Percentiles rank a stretch among this genome's conserved stretches.
Evolutionary conservation across 2,329 filamentous ascomycete genomes (phyloP).

Genomic region (Orbilia javanica): DNA sequence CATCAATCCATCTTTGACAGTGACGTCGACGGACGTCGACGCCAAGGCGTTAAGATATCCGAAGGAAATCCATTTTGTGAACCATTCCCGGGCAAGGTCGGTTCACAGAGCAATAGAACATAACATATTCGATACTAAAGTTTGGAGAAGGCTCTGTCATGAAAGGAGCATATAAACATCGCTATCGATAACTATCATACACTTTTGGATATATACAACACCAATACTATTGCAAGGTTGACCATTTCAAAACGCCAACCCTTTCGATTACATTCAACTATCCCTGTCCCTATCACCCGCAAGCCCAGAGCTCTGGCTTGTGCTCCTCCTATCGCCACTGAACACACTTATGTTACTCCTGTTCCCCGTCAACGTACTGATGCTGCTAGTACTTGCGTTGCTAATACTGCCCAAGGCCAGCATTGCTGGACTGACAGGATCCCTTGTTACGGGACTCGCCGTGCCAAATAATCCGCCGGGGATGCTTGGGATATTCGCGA

Average conservation of each 20-base stretch:
- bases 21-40: background rate
- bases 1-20: background rate
- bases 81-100: too few species aligned
- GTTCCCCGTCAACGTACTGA: conserved; percentile 55
- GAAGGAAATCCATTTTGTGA: too few species aligned
- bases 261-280: conserved; percentile 22
- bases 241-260: conserved; percentile 9
- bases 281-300: conserved; percentile 26
- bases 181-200: background rate
- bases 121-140: background rate
- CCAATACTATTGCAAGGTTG: background rate
- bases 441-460: conserved; percentile 41
- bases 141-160: background rate
- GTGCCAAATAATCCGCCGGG: conserved; percentile 36
- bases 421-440: conserved; percentile 55
- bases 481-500: conserved; percentile 41
- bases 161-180: background rate
- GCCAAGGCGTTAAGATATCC: too few species aligned
- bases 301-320: conserved; percentile 44
- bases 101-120: too few species aligned
- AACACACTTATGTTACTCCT: conserved; percentile 52
- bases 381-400: conserved; percentile 53
- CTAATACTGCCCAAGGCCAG: conserved; percentile 51
- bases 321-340: conserved; percentile 56
- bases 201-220: conserved; percentile 34